A percentile compares a stretch with the other conserved stretches of the same genome.
These are phyloP conservation scores for Fusarium metavorans DNA, from an alignment of 2,329 filamentous ascomycete genomes.

Conservation along the genomic window DNA sequence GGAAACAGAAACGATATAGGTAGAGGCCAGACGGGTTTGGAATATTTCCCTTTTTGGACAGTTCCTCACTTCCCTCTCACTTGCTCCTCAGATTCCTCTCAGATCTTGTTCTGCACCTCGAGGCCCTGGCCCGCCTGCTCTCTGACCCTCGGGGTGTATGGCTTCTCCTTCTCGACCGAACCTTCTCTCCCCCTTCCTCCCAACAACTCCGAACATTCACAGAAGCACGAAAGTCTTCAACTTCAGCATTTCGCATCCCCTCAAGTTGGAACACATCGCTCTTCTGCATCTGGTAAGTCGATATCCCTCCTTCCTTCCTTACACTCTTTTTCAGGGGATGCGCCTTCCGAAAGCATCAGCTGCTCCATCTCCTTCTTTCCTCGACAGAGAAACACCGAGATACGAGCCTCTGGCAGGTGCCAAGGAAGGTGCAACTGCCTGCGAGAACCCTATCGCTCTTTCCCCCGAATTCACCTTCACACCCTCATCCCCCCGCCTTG, in stretches of 20 bases:
- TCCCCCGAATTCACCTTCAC: background rate
- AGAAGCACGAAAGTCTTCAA: slow-evolving; percentile 9
- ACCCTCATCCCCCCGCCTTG: slow-evolving; percentile 2
- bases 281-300: slow-evolving; percentile 8
- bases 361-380: background rate
- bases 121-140: background rate
- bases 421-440: slow-evolving; percentile 17
- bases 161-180: background rate
- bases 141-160: background rate
- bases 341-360: background rate
- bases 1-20: background rate
- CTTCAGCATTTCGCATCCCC: slow-evolving; percentile 10
- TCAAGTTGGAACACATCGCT: slow-evolving; percentile 14
- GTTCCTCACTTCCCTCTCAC: slow-evolving; percentile 5
- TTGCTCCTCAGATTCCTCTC: background rate
- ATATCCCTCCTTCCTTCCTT: background rate
- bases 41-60: background rate
- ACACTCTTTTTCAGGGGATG: background rate
- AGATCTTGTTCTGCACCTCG: slow-evolving; percentile 1
- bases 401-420: background rate
- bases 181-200: background rate
- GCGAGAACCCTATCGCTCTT: slow-evolving; percentile 7
- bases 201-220: background rate
- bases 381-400: background rate
- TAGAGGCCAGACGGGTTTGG: background rate